Evolutionary conservation across 345 rosid species (phyloP), one percentile per base, ranked within the genome.

Genomic region (Populus alba): DNA sequence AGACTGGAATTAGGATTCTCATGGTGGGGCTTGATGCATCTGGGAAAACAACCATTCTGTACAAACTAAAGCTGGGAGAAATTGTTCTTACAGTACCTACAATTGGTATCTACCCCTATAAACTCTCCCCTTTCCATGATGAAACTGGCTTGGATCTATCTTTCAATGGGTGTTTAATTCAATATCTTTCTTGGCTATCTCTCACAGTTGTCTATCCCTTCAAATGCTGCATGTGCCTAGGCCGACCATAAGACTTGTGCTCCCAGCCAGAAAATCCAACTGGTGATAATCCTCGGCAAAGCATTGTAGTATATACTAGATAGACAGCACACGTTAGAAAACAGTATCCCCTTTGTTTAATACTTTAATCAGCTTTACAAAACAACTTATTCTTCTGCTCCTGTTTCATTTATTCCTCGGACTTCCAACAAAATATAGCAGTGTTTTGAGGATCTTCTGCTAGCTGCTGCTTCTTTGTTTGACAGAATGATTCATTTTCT

Each of bases 11-110:
- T 59, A 88, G 87, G 80, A 84, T 90, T 57, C 76, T 91, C 72
- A 91, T 89, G 96, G 87, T 91, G 25, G 94, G 94, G 78, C 96
- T 91, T 75, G 93, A 91, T 78, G 87, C 79, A 78, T 91, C 94
- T 1, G 93, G 97, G 75, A 91, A 92, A 81, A 86, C 97, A 69
- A 88, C 92, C 70, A 87, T 92, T 79, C 87, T 94, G 66, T 90
- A 82, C 87, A 92, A 87, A 86, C 86, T 92, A 17, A 91, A 85
- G 84, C 90, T 91, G 13, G 97, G 98, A 49, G 89, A 89, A 8
- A 69, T 84, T n/a, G 88, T 91, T 62, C 79, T 86, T 41, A 87
- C 93, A 7, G 71, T 74, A 8, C 90, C 95, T 51, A 93, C 95
- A 29, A 86, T 90, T 1, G 96, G 94, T 90, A 87, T 72, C 35